A percentile compares a stretch with the other conserved stretches of the same genome.
phyloP scores from a whole-genome alignment of 164 flowering plant genomes.

The Warburgia ugandensis region DNA sequence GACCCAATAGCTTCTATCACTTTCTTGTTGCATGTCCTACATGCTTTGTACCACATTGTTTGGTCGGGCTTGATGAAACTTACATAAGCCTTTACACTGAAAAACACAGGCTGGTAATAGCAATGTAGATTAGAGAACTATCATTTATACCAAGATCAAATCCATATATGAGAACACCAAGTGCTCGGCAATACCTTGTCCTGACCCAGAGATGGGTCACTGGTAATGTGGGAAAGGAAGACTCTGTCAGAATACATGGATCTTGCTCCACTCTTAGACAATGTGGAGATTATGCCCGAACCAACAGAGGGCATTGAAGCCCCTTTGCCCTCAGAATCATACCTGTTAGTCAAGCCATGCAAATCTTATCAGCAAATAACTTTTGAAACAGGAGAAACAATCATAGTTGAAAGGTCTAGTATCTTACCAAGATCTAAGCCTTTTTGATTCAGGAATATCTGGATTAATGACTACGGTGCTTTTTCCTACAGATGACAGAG shows the following conservation, averaged over 20 bases:
- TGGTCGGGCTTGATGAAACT: constrained; percentile 87
- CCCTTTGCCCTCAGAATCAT: constrained; percentile 86
- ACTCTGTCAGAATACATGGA: constrained; percentile 78
- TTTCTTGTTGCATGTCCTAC: constrained; percentile 89
- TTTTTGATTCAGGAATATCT: constrained; percentile 75
- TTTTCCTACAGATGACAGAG: constrained; percentile 62
- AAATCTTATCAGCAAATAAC: no score
- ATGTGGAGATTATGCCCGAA: constrained; percentile 40
- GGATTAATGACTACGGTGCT: constrained; percentile 65
- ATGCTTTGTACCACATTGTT: constrained; percentile 93
- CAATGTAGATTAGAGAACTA: background rate
- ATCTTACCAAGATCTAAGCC: constrained; percentile 74
- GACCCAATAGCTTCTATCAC: constrained; percentile 83
- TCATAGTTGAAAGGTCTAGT: no score
- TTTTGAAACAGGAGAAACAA: no score
- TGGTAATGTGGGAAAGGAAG: constrained; percentile 45
- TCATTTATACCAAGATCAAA: background rate
- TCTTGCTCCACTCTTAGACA: constrained; percentile 38
- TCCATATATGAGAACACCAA: background rate
- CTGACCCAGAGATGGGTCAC: constrained; percentile 70
- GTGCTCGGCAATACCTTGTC: no score
- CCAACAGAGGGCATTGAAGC: constrained; percentile 70
- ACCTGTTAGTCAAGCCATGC: constrained; percentile 35
- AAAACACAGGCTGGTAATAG: constrained; percentile 54
- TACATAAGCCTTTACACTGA: constrained; percentile 56